Base-by-base conservation (phyloP, 2,329 filamentous ascomycete genomes). In the Neophaeococcomyces aloes region DNA sequence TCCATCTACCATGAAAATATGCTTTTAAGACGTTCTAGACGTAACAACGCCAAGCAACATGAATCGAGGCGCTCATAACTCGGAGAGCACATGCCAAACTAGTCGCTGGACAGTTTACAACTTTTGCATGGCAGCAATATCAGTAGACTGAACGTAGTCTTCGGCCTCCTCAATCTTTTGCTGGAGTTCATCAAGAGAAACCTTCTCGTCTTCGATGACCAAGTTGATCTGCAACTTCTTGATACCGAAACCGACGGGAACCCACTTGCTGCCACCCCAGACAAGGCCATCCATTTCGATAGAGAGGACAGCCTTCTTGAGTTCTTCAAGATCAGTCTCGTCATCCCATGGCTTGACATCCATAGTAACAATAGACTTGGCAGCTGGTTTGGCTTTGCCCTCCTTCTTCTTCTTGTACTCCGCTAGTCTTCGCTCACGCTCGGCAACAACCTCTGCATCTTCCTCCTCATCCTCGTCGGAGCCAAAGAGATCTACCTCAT, bases 281-380 rank as follows among this genome's bases (percentile, higher is more conserved):
- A 93, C 81, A 51, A 98, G 85, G 71, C 91, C 91, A 38, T 96
- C 89, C 76, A 83, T 79, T 70, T 89, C 78, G 57, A 96, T 89
- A 55, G 72, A 68, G 60, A 86, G 83, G 57, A 96, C 88, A 53
- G 81, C 72, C 25, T 68, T 74, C 74, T 94, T 86, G 48, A 98
- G 74, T 59, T 77, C 78, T 56, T 71, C 75, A 79, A 96, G 87
- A 69, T 93, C 76, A 59, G 89, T 96, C 81, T 94, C 87, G 59
- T 95, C 87, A 69, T 94, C 91, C 89, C 91, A 96, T 61, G 91
- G 91, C 80, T 98, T 98, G 56, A 98, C 84, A 61, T 96, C 89
- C 56, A 98, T 60, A 55, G 87, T 96, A 61, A 96, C 87, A 51
- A 96, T 74, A 48, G 89, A 96, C 79, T 98, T 98, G 65, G 91